Evolutionary conservation across 2,329 filamentous ascomycete species (phyloP).

Genomic region (Mycogone perniciosa): DNA sequence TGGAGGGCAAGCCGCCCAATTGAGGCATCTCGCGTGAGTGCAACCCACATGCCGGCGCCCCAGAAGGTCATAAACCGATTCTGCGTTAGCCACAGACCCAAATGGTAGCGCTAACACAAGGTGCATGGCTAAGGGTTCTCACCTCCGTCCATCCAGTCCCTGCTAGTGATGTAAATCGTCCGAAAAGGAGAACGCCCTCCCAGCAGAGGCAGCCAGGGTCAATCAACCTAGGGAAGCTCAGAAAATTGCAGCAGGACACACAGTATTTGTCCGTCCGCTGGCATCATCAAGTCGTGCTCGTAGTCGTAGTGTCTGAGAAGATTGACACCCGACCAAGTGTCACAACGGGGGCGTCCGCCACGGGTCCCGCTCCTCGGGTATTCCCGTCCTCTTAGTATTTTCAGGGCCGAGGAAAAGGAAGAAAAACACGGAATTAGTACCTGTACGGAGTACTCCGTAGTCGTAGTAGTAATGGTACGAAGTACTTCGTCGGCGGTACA

Average conservation of each 20-base stretch:
- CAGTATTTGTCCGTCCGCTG: no score
- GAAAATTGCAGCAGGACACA: neutral
- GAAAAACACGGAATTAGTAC: neutral
- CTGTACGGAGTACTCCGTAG: no score
- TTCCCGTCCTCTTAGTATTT: slow-evolving; percentile 4
- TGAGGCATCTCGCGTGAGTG: neutral
- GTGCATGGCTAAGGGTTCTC: slow-evolving; percentile 4
- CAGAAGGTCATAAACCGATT: slow-evolving; percentile 1
- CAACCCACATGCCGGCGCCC: slow-evolving; percentile 1
- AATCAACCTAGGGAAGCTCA: neutral
- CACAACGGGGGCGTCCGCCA: neutral
- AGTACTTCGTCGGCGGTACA: no score
- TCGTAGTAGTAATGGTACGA: no score
- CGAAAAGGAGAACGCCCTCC: neutral
- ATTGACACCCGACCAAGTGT: neutral
- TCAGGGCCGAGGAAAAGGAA: neutral
- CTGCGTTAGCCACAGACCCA: slow-evolving; percentile 1
- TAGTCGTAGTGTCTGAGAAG: neutral
- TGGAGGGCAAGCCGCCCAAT: neutral
- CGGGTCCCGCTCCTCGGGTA: slow-evolving; percentile 4
- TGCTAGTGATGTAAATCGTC: neutral
- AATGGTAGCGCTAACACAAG: slow-evolving; percentile 4
- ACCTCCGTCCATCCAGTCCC: neutral
- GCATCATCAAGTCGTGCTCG: no score
- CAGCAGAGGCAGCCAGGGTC: neutral